Evolutionary conservation across 106 monocot species (phyloP).

Genomic region (Allium cepa): DNA sequence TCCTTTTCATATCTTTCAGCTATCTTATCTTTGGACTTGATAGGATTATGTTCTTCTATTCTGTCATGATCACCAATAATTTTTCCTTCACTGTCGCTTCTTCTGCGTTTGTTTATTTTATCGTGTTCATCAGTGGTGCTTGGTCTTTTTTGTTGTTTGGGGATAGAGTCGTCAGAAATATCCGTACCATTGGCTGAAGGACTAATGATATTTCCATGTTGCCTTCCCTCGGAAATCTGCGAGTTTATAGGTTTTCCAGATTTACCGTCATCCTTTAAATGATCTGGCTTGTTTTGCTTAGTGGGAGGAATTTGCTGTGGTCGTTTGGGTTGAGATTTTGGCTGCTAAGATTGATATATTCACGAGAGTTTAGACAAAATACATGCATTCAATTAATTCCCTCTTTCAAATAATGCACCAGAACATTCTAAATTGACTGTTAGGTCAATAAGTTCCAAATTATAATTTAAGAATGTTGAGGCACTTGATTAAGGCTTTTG

Average conservation of each 20-base stretch:
- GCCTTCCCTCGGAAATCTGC: constrained; percentile 22
- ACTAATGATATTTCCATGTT: constrained; percentile 12
- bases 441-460: no score
- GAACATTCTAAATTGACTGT: no score
- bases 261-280: constrained; percentile 63
- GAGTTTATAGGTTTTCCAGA: constrained; percentile 41
- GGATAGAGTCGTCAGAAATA: constrained; percentile 24
- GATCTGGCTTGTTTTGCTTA: constrained; percentile 58
- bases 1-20: constrained; percentile 68
- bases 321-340: constrained; percentile 55
- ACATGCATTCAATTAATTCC: not conserved
- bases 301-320: constrained; percentile 28
- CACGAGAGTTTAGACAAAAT: not conserved
- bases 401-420: no score
- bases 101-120: constrained; percentile 62
- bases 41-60: constrained; percentile 38
- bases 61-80: constrained; percentile 57
- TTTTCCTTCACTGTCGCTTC: constrained; percentile 59
- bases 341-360: constrained; percentile 21
- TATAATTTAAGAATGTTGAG: no score
- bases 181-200: constrained; percentile 14
- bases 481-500: no score
- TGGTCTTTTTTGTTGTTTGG: constrained; percentile 54
- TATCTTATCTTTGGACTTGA: constrained; percentile 47
- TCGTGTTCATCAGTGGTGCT: constrained; percentile 63